Base-by-base conservation (phyloP, 441 rosid species). In the Hypseocharis bilobata region DNA sequence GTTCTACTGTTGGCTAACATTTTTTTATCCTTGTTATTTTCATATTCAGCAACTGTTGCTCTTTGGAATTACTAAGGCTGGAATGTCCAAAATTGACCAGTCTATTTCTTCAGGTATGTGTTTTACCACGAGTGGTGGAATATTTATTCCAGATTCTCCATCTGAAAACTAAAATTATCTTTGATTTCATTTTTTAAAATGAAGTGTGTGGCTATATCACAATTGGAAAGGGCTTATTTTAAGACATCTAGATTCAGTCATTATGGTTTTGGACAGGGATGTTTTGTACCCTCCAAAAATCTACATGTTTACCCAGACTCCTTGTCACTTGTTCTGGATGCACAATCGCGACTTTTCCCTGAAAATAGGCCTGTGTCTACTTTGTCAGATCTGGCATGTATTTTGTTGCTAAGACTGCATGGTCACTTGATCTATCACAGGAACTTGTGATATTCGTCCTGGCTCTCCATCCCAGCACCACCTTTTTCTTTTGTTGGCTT, bases 21-120 rank as follows among this genome's bases (percentile, higher is more conserved):
- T 4, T 67, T 59, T 22, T 0, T 13, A 10, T 72, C 22, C 16
- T 74, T 67, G 38, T 20, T 72, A 44, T 27, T n/a, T n/a, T n/a
- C n/a, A n/a, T 64, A 45, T 77, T 26, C 78, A 93, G 97, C 83
- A 85, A 89, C 80, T 93, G 99, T 80, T 77, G 62, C 78, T 76
- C 94, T 64, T 73, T 93, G 92, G 97, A 91, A 78, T 70, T 79
- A 62, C 71, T 93, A 80, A 93, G 82, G 84, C 96, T 93, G 32
- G 64, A 66, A 38, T 93, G 99, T 72, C 96, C 96, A 57, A 86
- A 69, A 74, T 77, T 93, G 82, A 84, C 88, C n/a, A 91, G 89
- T 74, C 88, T 93, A 47, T 89, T 86, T 78, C 96, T 93, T 72
- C 97, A 82, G 97, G 99, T 91, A 77, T 70, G 72, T 3, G 57